These are phyloP conservation scores for Candida berthetii DNA, from an alignment of 805 yeast species.

Conservation along the genomic window DNA sequence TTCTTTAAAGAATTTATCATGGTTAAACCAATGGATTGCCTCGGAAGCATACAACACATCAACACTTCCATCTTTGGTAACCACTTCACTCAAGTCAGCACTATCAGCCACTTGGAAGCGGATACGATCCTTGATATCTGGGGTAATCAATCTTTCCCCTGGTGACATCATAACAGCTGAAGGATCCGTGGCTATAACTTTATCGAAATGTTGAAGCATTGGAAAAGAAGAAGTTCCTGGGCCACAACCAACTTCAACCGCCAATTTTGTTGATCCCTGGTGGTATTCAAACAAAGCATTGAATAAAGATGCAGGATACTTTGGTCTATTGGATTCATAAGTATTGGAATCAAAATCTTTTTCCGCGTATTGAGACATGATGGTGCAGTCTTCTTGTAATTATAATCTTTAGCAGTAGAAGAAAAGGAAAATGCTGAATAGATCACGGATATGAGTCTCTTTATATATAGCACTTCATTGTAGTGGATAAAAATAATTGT, in stretches of 20 bases:
- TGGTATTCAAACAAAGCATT: slow-evolving; percentile 35
- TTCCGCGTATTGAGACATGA: slow-evolving; percentile 54
- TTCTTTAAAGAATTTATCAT: slow-evolving; percentile 41
- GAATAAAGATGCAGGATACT: slow-evolving; percentile 51
- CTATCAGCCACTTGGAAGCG: slow-evolving; percentile 15
- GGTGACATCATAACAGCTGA: slow-evolving; percentile 44
- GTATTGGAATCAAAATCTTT: slow-evolving; percentile 38
- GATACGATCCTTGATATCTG: slow-evolving; percentile 13
- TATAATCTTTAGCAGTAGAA: no score
- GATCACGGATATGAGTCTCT: no score
- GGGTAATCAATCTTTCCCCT: slow-evolving; percentile 23
- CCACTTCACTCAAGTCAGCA: slow-evolving; percentile 19
- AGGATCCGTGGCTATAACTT: slow-evolving; percentile 53
- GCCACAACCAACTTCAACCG: slow-evolving; percentile 67
- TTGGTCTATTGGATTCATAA: slow-evolving; percentile 52
- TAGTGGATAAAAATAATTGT: no score
- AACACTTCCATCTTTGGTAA: slow-evolving; percentile 24
- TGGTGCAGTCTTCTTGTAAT: background rate
- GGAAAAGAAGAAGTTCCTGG: slow-evolving; percentile 61
- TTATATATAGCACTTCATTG: no score
- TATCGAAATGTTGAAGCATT: slow-evolving; percentile 33
- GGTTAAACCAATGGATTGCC: slow-evolving; percentile 72
- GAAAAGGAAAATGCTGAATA: no score
- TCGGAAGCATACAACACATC: slow-evolving; percentile 67
- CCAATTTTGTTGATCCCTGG: slow-evolving; percentile 22